A percentile compares a stretch with the other conserved stretches of the same genome.
These are phyloP conservation scores for Takashimella tepidaria DNA, from an alignment of 1,284 basidiomycete genomes.

Conservation along the genomic window DNA sequence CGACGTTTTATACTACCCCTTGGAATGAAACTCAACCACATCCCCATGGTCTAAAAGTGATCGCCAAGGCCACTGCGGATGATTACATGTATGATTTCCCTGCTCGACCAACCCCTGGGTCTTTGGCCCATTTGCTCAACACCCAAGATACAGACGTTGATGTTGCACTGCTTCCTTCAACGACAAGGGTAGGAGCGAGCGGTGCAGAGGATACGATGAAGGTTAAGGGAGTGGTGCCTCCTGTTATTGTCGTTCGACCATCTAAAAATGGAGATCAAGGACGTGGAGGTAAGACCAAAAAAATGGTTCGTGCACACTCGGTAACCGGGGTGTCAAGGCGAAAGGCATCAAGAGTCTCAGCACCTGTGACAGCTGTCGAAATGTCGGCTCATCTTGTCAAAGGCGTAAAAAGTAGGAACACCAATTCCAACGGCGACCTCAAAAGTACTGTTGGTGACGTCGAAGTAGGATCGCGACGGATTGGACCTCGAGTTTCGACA, in stretches of 20 bases:
- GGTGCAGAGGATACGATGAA: not conserved
- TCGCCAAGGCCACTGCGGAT: not conserved
- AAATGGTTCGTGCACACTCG: not conserved
- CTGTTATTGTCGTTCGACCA: not conserved
- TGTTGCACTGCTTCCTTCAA: not conserved
- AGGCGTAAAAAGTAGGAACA: not conserved
- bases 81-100: not conserved
- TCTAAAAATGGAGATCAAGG: not conserved
- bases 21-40: no score
- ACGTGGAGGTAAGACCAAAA: not conserved
- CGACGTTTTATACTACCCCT: no score
- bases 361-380: not conserved
- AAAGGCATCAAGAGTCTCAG: not conserved
- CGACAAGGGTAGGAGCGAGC: not conserved
- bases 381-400: not conserved
- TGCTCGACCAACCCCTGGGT: not conserved
- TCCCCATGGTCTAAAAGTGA: no score
- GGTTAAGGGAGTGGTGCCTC: no score
- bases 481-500: not conserved
- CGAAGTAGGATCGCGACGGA: not conserved
- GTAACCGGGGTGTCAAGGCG: not conserved
- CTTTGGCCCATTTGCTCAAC: not conserved
- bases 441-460: not conserved
- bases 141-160: no score
- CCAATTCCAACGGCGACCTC: not conserved